Conservation (phyloP, 176 grass and related monocot genomes). For the Eremochloa ophiuroides region DNA sequence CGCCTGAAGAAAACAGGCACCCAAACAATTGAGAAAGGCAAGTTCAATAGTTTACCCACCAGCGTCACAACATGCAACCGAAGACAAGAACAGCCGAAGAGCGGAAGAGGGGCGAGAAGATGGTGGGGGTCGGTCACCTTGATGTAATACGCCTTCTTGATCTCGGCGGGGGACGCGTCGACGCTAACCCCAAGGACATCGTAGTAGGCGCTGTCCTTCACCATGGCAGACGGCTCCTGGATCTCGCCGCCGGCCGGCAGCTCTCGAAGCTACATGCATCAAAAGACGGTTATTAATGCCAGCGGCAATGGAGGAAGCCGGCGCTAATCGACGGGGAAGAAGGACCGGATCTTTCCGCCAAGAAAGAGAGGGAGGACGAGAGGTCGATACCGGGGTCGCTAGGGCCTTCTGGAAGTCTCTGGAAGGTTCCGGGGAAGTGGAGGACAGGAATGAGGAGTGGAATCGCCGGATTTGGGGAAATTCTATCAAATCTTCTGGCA, state of each 20-base stretch:
- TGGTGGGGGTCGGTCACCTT: slow-evolving; percentile 42
- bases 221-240: slow-evolving; percentile 46
- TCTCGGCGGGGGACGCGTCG: slow-evolving; percentile 78
- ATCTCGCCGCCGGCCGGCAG: slow-evolving; percentile 4
- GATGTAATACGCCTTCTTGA: slow-evolving; percentile 95
- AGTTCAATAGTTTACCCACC: not conserved
- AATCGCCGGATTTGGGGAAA: not conserved
- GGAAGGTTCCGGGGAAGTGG: not conserved
- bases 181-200: slow-evolving; percentile 71
- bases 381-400: not conserved
- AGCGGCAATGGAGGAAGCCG: not conserved
- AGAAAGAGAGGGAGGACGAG: not conserved
- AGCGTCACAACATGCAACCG: not conserved
- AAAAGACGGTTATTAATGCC: not conserved
- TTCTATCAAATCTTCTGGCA: not conserved
- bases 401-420: not conserved
- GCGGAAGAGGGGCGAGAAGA: not conserved
- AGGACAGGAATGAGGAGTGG: not conserved
- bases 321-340: not conserved
- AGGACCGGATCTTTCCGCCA: not conserved
- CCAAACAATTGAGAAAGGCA: not conserved
- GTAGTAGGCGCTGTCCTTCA: slow-evolving; percentile 88
- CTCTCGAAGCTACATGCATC: not conserved
- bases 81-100: too few species aligned
- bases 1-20: slow-evolving; percentile 49